Base-by-base conservation (phyloP, 345 rosid genomes). In the Triadica sebifera region DNA sequence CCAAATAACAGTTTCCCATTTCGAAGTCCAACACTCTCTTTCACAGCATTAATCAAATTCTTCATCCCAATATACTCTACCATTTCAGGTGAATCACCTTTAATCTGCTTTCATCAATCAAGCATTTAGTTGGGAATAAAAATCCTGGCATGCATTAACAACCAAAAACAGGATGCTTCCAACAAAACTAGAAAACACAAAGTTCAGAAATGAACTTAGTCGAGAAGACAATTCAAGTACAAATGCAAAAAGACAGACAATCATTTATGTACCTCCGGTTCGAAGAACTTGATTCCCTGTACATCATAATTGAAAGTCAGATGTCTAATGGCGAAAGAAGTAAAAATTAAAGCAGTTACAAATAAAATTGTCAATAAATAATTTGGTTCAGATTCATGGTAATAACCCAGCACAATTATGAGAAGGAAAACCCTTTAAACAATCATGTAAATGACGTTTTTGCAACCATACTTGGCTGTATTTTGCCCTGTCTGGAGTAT, bases 221-320 rank as follows among this genome's bases (percentile, higher is more conserved):
- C 34, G 8, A 16, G 55, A 50, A 58, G 69, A 67, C 61, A 67
- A 74, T 71, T 76, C 72, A 68, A 76, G 29, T 73, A 0, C 43
- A 25, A 16, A 37, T 69, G 73, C 56, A 51, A 29, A 22, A 77
- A 46, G 81, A 75, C 20, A 69, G 51, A 56, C 24, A 65, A 65
- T 64, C 62, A 45, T 65, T 79, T n/a, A 25, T 39, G 52, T 79
- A 94, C 98, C 97, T 94, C 98, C 39, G 98, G 98, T 81, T 92
- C 98, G 77, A 94, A 92, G 87, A 94, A 94, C 84, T 89, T 91
- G 85, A 94, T 87, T 63, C 98, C 98, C 98, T 94, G 95, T 67
- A 78, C 57, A 71, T 17, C 74, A 76, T 12, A 69, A 72, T 63
- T 63, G 52, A 51, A 70, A 79, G 75, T 84, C 76, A 85, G 59